Base-by-base conservation (phyloP, 1,139 yeast species). In the Debaryomyces psychrophilus region DNA sequence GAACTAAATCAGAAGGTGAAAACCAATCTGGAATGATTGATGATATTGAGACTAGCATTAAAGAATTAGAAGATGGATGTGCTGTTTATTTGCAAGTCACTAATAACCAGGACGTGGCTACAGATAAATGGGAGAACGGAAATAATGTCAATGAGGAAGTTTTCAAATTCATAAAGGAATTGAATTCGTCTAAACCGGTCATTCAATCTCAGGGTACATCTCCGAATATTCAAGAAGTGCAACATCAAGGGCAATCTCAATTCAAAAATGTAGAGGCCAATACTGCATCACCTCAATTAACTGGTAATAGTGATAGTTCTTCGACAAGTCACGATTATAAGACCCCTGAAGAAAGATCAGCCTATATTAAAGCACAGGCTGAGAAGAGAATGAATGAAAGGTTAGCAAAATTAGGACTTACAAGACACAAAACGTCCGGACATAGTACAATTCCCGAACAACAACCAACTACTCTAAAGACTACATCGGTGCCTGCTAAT, bases 291-390 rank as follows among this genome's bases (percentile, higher is more conserved):
- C 46, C 54, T 22, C 50, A 50, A 42, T 29, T 45, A 18, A 42
- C 61, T 8, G 46, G 57, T 14, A 42, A 47, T 7, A 28, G 41
- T 20, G 25, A 28, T n/a, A 33, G 54, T 20, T 41, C 59, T 27
- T 48, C 60, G 15, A 25, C 50, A 18, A 29, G 33, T 44, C 38
- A 37, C 29, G 56, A 57, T 8, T 72, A 70, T 54, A 63, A 55
- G 17, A 68, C 73, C 12, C 76, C 78, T 8, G 87, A 82, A 55
- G 95, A 89, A 47, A 77, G 97, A 54, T 80, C 95, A 6, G 92
- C 92, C 5, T 83, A 84, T 55, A 85, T 90, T 50, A 90, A 89
- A 61, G 96, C 93, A 9, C 96, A 89, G 59, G 98, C 98, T 0
- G 89, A 87, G 56, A 83, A 86, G 65, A 81, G 90, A 59, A 90